Evolutionary conservation across 352 stramenopile genomes (phyloP), one percentile per base, ranked within the genome.

Genomic region (Globisporangium perplexum): DNA sequence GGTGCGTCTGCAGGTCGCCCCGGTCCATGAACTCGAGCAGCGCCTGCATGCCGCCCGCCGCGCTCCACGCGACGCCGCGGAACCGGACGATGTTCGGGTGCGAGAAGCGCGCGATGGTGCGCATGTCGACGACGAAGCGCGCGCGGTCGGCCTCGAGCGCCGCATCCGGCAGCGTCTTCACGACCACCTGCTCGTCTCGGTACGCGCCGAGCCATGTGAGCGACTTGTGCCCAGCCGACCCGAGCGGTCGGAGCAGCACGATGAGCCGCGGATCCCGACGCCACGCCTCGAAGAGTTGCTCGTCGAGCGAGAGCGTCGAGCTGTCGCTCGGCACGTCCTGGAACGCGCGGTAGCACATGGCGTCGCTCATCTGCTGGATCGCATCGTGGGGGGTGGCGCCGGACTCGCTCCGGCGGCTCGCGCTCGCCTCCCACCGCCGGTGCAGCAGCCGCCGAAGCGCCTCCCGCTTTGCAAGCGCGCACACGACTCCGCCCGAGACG

Each of bases 201-300:
- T 62, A 62, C 23, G 71, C 66, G 7, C 71, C 78, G 18, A 86
- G 52, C 78, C 78, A 89, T 8, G 84, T 75, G 50, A 81, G 75
- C n/a, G 75, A 71, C 45, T 72, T 83, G 18, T 68, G 69, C 0
- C 73, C 75, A 53, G 75, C 72, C 20, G 73, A 72, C 0, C 52
- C 52, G 1, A 58, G 43, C 22, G 52, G 52, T 11, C 35, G 33
- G 18, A 26, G 22, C 3, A 44, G 18, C 30, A 10, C 12, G 31
- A 58, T 50, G 31, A 50, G 43, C 10, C 43, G 42, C 1, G 52
- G 52, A 8, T 58, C 52, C 4, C 52, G 31, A 30, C 52, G 43
- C 52, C 52, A 58, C 8, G 42, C 39, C 7, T 50, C 42, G 11
- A 58, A 36, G 23, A 46, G 36, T 30, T 50, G 42, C 42, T 58